These are phyloP conservation scores for Populus alba DNA, from an alignment of 345 rosid genomes.

Conservation along the genomic window DNA sequence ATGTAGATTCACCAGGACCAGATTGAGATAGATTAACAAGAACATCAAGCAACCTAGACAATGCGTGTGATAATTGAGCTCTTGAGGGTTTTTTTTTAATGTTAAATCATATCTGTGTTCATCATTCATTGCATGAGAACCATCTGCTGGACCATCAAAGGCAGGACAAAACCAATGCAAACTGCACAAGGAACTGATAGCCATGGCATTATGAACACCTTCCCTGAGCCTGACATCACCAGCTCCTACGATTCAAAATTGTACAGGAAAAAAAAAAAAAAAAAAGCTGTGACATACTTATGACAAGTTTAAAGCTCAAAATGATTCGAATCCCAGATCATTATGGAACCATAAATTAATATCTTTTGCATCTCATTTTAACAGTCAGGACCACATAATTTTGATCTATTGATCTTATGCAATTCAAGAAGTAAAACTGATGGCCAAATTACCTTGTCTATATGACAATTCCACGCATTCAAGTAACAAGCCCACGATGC, in stretches of 20 bases:
- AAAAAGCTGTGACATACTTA: slow-evolving; percentile 26
- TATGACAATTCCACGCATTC: slow-evolving; percentile 95
- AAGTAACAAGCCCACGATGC: slow-evolving; percentile 95
- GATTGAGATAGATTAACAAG: slow-evolving; percentile 86
- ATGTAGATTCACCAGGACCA: slow-evolving; percentile 61
- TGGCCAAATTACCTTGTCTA: slow-evolving; percentile 70
- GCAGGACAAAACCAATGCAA: slow-evolving; percentile 72
- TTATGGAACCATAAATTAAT: slow-evolving; percentile 3
- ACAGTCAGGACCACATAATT: slow-evolving; percentile 1
- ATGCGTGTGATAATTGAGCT: slow-evolving; percentile 66
- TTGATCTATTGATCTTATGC: neutral
- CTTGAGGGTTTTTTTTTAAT: slow-evolving; percentile 43
- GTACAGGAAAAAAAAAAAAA: neutral
- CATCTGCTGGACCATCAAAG: slow-evolving; percentile 35
- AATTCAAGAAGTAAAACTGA: slow-evolving; percentile 9
- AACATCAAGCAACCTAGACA: slow-evolving; percentile 93
- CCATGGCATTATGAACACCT: slow-evolving; percentile 98
- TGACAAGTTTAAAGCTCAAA: slow-evolving; percentile 2
- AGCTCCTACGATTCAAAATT: slow-evolving; percentile 68
- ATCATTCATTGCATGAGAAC: slow-evolving; percentile 32
- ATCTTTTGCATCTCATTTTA: neutral
- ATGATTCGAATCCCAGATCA: neutral
- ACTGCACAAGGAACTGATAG: slow-evolving; percentile 96
- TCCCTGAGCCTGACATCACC: slow-evolving; percentile 89
- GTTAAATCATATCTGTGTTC: slow-evolving; percentile 25